These are phyloP conservation scores for Apophysomyces elegans DNA, from an alignment of 371 early-diverging fungal genomes.

Conservation along the genomic window DNA sequence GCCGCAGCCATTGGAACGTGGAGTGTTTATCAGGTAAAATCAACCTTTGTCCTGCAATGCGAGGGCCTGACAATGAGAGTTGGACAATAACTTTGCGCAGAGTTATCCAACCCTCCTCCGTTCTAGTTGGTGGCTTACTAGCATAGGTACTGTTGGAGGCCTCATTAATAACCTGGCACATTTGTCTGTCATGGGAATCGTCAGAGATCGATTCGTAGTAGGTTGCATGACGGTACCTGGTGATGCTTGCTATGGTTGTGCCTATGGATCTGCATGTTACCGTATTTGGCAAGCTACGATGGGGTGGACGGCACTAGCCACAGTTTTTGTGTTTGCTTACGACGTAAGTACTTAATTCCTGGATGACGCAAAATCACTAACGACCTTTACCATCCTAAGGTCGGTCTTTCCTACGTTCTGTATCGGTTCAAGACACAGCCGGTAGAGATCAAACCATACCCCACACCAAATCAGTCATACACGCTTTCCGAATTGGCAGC, in stretches of 20 bases:
- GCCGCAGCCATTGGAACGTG: not conserved
- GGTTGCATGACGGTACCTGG: not conserved
- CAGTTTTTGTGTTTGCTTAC: slow-evolving; percentile 4
- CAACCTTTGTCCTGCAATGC: not conserved
- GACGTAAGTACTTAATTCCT: not conserved
- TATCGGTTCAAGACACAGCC: not conserved
- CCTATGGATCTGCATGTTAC: slow-evolving; percentile 2
- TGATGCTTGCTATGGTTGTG: not conserved
- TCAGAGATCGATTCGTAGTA: not conserved
- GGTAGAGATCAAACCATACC: slow-evolving; percentile 1
- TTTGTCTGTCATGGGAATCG: not conserved
- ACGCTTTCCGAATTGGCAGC: not conserved
- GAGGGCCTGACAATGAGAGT: not conserved
- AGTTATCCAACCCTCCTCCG: not conserved
- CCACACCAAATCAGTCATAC: not conserved
- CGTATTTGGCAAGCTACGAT: slow-evolving; percentile 7
- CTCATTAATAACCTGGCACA: slow-evolving; percentile 1
- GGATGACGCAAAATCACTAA: no score
- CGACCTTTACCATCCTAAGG: no score
- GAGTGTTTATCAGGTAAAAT: slow-evolving; percentile 2
- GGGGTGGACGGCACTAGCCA: slow-evolving; percentile 8
- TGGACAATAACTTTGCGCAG: not conserved
- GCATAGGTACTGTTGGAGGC: not conserved
- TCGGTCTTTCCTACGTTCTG: not conserved
- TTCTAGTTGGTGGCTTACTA: not conserved